These are phyloP conservation scores for Saturnispora serradocipensis DNA, from an alignment of 805 yeast genomes.

Conservation along the genomic window DNA sequence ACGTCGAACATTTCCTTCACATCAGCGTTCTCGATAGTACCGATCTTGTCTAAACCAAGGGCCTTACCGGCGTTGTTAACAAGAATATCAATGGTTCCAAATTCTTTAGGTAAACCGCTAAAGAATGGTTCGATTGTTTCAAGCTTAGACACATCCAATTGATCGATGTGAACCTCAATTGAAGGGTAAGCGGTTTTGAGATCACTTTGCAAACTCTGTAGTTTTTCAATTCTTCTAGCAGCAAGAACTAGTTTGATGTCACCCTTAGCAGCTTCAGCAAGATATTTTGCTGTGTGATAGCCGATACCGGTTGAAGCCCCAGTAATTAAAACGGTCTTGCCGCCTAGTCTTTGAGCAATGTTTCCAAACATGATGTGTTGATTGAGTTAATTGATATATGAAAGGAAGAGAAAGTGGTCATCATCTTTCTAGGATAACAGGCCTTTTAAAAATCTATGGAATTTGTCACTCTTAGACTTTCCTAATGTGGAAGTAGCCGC, in stretches of 20 bases:
- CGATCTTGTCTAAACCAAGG: constrained; percentile 68
- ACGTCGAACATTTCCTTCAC: constrained; percentile 72
- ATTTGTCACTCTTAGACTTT: background rate
- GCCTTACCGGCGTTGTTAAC: constrained; percentile 78
- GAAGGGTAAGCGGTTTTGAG: constrained; percentile 29
- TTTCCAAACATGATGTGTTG: constrained; percentile 24
- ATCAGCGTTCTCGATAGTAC: constrained; percentile 54
- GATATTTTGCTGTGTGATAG: constrained; percentile 79
- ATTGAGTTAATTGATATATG: background rate
- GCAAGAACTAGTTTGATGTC: constrained; percentile 40
- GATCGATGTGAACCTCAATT: constrained; percentile 26
- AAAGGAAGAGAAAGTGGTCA: background rate
- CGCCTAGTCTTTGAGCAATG: constrained; percentile 74
- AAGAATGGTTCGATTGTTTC: constrained; percentile 42
- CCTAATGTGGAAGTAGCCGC: background rate
- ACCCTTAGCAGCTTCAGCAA: constrained; percentile 56
- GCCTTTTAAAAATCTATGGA: background rate
- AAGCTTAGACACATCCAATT: constrained; percentile 32
- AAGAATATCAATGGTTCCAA: constrained; percentile 52
- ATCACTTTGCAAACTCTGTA: constrained; percentile 31
- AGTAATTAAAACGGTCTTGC: constrained; percentile 77
- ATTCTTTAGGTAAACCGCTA: constrained; percentile 35
- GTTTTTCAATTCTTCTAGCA: constrained; percentile 44
- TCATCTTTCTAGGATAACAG: background rate
- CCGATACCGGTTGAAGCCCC: constrained; percentile 98